Base-by-base conservation (phyloP, 2,329 filamentous ascomycete species). In the Penicillium sp. region DNA sequence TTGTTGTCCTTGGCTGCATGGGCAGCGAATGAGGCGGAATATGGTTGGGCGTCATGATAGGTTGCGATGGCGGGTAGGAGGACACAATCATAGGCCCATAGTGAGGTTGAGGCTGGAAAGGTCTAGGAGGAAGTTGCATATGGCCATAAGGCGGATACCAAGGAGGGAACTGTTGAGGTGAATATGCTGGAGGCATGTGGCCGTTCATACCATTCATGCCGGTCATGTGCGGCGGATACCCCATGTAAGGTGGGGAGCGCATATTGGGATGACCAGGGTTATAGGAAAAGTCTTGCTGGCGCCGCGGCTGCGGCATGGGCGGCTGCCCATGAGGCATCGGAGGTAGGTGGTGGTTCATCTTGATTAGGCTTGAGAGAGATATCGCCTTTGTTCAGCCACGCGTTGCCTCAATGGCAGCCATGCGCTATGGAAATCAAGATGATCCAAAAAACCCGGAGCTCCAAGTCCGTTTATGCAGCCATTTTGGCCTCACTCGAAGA, bases 241-340 rank as follows among this genome's bases (percentile, higher is more conserved):
- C 64, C 78, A 84, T 85, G 63, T 88, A 84, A 42, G 82, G 83
- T 55, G 82, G 80, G 51, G 82, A 78, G 51, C 75, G 75, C 71
- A 85, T 80, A 60, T 79, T 81, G 26, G 79, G 76, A 44, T 72
- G 74, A 7, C 66, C 70, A 10, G 70, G 62, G 17, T 70, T 65
- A 60, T 78, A 79, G 26, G 74, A 62, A 48, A 75, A 67, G 43
- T 79, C 75, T 60, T 76, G 73, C 59, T 76, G 75, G 56, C 74
- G 74, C 54, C 75, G 74, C 20, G 76, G 71, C 58, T 74, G 73
- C 49, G 77, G 76, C 66, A 79, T 79, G 36, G 79, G 77, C 48
- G 77, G 76, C 67, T 77, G 75, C 73, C 75, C 75, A 69, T 77
- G 75, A 57, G 68, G 72, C 69, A 73, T 75, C 58, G 67, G 68